phyloP scores from a whole-genome alignment of 2,329 filamentous ascomycete genomes.

The Cytospora chrysosperma region DNA sequence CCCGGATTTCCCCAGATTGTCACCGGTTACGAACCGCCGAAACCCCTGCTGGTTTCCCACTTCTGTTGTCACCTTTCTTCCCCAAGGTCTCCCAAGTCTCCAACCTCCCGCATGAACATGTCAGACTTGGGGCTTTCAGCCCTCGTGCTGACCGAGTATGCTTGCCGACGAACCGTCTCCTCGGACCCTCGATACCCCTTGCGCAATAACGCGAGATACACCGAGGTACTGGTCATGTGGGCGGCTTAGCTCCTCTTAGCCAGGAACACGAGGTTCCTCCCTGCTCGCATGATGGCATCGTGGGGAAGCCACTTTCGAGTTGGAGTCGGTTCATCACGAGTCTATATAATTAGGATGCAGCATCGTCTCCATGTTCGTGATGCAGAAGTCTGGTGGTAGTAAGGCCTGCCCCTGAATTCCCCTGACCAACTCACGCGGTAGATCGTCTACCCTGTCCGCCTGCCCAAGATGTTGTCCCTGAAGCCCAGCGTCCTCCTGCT shows the following conservation, averaged over 20 bases:
- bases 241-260: neutral
- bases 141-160: neutral
- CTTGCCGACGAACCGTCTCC: neutral
- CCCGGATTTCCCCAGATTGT: constrained; percentile 21
- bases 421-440: constrained; percentile 15
- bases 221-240: constrained; percentile 14
- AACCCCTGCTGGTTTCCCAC: constrained; percentile 14
- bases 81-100: constrained; percentile 2
- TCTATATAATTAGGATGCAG: neutral
- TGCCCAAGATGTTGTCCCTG: constrained; percentile 12
- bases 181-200: neutral
- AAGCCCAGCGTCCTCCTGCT: constrained; percentile 28
- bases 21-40: constrained; percentile 8
- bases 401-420: constrained; percentile 23
- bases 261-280: constrained; percentile 2
- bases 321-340: neutral
- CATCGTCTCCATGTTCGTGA: constrained; percentile 1
- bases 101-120: neutral
- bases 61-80: constrained; percentile 19
- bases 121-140: neutral
- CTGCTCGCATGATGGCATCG: constrained; percentile 12
- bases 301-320: neutral
- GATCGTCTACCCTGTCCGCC: constrained; percentile 26
- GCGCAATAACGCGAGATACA: constrained; percentile 1
- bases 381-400: constrained; percentile 1